Conservation (phyloP, 176 grass and related monocot genomes). For the Hyparrhenia diplandra region DNA sequence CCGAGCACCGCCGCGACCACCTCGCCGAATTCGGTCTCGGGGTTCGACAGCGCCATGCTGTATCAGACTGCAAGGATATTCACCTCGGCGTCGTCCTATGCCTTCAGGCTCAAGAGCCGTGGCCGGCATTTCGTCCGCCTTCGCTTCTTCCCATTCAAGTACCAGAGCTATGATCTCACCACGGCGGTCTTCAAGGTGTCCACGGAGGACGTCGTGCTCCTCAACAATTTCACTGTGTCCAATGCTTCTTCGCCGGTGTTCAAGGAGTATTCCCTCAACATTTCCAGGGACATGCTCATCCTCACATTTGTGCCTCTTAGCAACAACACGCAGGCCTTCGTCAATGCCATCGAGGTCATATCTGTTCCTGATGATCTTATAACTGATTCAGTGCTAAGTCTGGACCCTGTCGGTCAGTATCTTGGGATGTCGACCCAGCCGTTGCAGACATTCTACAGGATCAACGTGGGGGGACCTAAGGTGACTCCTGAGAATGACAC, state of each 20-base stretch:
- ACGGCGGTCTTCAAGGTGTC: constrained; percentile 55
- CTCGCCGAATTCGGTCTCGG: constrained; percentile 25
- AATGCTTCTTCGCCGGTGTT: constrained; percentile 30
- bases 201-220: constrained; percentile 70
- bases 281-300: constrained; percentile 57
- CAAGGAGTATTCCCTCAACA: constrained; percentile 73
- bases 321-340: constrained; percentile 38
- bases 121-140: constrained; percentile 87
- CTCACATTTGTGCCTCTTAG: constrained; percentile 71
- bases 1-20: constrained; percentile 25
- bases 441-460: constrained; percentile 60
- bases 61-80: constrained; percentile 74
- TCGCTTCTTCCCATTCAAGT: constrained; percentile 54
- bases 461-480: constrained; percentile 70
- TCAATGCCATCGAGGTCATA: constrained; percentile 83
- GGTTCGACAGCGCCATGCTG: constrained; percentile 22
- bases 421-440: constrained; percentile 47
- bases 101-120: constrained; percentile 53
- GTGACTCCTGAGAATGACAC: constrained; percentile 79
- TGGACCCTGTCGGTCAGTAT: constrained; percentile 53
- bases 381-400: constrained; percentile 40
- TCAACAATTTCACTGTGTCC: constrained; percentile 56
- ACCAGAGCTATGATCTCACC: constrained; percentile 61
- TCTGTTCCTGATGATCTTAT: constrained; percentile 76
- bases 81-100: constrained; percentile 35